Evolutionary conservation across 2,329 filamentous ascomycete species (phyloP), one percentile per base, ranked within the genome.

Genomic region (Talaromyces islandicus): DNA sequence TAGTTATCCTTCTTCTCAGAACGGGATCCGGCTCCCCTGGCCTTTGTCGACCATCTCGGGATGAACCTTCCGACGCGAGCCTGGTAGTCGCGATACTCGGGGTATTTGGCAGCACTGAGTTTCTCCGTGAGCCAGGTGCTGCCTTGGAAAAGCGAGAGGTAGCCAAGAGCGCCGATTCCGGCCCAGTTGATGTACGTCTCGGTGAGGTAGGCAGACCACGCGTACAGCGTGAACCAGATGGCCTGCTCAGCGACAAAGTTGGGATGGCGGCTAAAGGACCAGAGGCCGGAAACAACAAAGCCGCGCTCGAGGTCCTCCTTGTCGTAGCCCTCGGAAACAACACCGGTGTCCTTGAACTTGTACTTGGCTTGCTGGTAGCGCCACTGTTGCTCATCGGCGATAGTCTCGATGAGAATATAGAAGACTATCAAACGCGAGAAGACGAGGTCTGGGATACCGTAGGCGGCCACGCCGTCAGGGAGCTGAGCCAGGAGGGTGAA

Each of bases 351-450:
- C 63, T 85, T 84, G 74, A 96, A 97, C 50, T 84, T 73, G 52
- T 83, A 78, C 77, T 97, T 97, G 54, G 92, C 92, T 17, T 78
- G 77, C 72, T 99, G 92, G 77, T 87, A 99, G 64, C 85, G 81
- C 92, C 92, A 99, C 76, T 97, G 92, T 72, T 97, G 91, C 64
- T 92, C 88, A 72, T 99, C 94, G 69, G 91, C 90, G 69, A 96
- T 84, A 75, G 84, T 91, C 69, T 96, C 84, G 57, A 88, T 69
- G n/a, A 87, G 72, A 21, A 89, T 77, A 38, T 88, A 76, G 59
- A 76, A 78, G 63, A 87, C 77, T 51, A 88, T 76, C 50, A 77
- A 67, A 60, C 83, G 78, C 3, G 83, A 79, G 70, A 87, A 84
- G 50, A 83, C 65, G 35, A 80, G 73, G 65, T 88, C 92, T 56